These are phyloP conservation scores for Eucalyptus sp. DNA, from an alignment of 345 rosid species.

Conservation along the genomic window DNA sequence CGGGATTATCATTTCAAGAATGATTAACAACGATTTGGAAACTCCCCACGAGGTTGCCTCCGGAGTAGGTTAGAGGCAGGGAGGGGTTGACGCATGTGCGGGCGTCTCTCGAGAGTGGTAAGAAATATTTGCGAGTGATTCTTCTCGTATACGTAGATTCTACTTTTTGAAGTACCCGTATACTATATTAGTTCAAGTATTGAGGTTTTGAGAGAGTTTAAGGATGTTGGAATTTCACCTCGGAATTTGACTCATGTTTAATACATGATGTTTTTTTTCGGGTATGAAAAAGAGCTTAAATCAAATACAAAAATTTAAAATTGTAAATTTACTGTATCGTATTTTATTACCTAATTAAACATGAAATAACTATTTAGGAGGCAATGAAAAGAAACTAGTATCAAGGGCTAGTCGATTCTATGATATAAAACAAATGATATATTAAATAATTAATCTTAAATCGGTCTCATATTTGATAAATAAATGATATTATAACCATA, in stretches of 20 bases:
- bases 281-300: neutral
- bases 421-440: neutral
- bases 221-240: too few species aligned
- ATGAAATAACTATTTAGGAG: rapidly evolving
- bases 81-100: neutral
- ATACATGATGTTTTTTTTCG: too few species aligned
- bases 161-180: neutral
- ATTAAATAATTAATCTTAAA: neutral
- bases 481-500: neutral
- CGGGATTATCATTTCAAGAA: neutral
- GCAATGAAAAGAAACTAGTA: neutral
- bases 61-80: neutral
- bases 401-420: neutral
- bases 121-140: neutral
- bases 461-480: neutral
- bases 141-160: neutral
- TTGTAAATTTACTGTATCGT: neutral
- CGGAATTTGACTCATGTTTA: too few species aligned
- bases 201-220: too few species aligned
- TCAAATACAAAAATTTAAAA: neutral
- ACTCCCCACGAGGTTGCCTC: neutral
- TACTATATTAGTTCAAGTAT: neutral
- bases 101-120: neutral
- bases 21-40: neutral
- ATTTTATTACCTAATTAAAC: rapidly evolving